A percentile compares a stretch with the other conserved stretches of the same genome.
phyloP scores from a whole-genome alignment of 2,329 filamentous ascomycete species.

The Ophiostoma novo-ulmi region DNA sequence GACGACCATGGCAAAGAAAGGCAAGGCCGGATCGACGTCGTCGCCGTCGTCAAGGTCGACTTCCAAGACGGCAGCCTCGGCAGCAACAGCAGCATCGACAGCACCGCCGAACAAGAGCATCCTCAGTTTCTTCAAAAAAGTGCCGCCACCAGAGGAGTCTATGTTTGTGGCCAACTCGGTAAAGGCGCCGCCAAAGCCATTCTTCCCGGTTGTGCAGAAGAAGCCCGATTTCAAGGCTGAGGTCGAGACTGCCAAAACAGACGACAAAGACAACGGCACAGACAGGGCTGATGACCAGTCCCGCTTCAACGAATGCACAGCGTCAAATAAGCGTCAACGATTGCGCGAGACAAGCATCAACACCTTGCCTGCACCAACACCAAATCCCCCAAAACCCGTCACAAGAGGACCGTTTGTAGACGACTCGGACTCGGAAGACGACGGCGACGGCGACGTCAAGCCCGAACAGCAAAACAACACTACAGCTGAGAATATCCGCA shows the following conservation, averaged over 20 bases:
- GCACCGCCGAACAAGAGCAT: slow-evolving; percentile 55
- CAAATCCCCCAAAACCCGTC: slow-evolving; percentile 30
- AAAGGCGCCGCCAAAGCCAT: not conserved
- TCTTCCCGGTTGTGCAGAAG: not conserved
- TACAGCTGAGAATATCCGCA: not conserved
- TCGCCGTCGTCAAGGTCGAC: slow-evolving; percentile 6
- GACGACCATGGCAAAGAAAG: slow-evolving; percentile 19
- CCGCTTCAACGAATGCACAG: slow-evolving; percentile 18
- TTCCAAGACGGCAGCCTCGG: slow-evolving; percentile 23
- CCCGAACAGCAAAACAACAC: not conserved
- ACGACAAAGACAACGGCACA: not conserved
- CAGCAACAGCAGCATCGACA: not conserved
- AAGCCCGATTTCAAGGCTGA: not conserved
- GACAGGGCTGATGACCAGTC: not conserved
- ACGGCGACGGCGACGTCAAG: not conserved
- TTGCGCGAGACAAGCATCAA: slow-evolving; percentile 1
- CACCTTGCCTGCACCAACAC: not conserved
- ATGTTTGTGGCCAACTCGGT: slow-evolving; percentile 44
- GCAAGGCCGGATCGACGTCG: slow-evolving; percentile 23
- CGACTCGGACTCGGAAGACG: slow-evolving; percentile 34
- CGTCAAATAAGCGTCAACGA: slow-evolving; percentile 20
- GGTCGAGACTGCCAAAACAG: too few relatives aligned
- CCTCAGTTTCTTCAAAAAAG: slow-evolving; percentile 69
- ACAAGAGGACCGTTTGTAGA: slow-evolving; percentile 59
- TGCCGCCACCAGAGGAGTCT: slow-evolving; percentile 53